Evolutionary conservation across 495 filamentous ascomycete genomes (phyloP).

Genomic region (Bacidia gigantensis): DNA sequence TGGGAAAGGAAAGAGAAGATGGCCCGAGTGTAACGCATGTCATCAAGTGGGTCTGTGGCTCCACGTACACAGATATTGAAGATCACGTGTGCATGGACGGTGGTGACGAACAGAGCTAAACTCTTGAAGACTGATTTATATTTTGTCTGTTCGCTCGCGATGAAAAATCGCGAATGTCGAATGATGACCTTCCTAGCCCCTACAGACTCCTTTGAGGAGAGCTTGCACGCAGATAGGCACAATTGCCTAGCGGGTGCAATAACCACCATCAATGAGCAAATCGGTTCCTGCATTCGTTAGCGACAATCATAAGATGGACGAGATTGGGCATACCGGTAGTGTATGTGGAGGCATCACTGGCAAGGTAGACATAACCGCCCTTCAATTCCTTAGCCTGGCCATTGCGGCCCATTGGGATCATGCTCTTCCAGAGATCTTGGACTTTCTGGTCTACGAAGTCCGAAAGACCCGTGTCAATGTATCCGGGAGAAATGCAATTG

Average conservation of each 20-base stretch:
- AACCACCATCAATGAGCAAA: constrained; percentile 57
- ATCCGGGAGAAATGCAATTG: constrained; percentile 62
- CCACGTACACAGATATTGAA: too few species aligned
- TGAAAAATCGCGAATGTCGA: too few species aligned
- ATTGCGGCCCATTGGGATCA: constrained; percentile 65
- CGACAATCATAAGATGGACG: neutral
- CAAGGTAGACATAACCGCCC: constrained; percentile 68
- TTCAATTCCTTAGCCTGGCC: constrained; percentile 73
- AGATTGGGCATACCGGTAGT: constrained; percentile 37
- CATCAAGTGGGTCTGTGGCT: too few species aligned
- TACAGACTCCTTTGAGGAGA: neutral
- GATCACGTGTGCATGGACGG: too few species aligned
- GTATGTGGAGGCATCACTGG: constrained; percentile 64
- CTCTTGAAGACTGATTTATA: too few species aligned
- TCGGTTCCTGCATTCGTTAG: constrained; percentile 39
- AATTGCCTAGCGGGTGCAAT: constrained; percentile 8
- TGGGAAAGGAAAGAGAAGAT: too few species aligned
- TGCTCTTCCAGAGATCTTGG: constrained; percentile 58
- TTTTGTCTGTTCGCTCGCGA: too few species aligned
- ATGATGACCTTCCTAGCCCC: too few species aligned
- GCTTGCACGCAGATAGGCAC: neutral
- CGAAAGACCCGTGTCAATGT: constrained; percentile 66
- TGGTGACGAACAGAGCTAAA: too few species aligned
- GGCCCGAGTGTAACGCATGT: too few species aligned
- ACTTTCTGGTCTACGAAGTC: constrained; percentile 60